Percentiles rank a stretch among this genome's conserved stretches.
phyloP scores from a whole-genome alignment of 768 basidiomycete species.

The Kwoniella shandongensis region DNA sequence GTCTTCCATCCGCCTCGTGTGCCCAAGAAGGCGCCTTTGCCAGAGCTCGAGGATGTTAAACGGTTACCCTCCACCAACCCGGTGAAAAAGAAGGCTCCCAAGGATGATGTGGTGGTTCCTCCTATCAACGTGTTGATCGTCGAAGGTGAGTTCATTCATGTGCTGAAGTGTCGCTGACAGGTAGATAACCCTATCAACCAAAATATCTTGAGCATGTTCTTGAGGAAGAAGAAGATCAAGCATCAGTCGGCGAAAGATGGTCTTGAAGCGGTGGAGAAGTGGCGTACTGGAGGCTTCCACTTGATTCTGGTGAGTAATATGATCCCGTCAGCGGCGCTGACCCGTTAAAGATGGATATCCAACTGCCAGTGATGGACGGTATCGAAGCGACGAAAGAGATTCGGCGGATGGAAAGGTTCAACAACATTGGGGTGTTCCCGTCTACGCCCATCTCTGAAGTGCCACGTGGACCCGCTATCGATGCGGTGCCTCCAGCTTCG shows the following conservation, averaged over 20 bases:
- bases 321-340: neutral
- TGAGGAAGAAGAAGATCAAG: slow-evolving; percentile 93
- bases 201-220: slow-evolving; percentile 93
- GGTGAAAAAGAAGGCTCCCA: slow-evolving; percentile 31
- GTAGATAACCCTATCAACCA: slow-evolving; percentile 98
- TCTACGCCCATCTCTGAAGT: slow-evolving; percentile 66
- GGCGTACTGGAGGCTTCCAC: slow-evolving; percentile 89
- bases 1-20: slow-evolving; percentile 8
- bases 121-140: slow-evolving; percentile 98
- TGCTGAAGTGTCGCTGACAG: slow-evolving; percentile 11
- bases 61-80: slow-evolving; percentile 6
- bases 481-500: slow-evolving; percentile 33
- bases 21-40: slow-evolving; percentile 13
- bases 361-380: slow-evolving; percentile 98
- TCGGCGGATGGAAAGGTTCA: slow-evolving; percentile 72
- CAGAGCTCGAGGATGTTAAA: slow-evolving; percentile 1
- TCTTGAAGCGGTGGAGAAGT: slow-evolving; percentile 91
- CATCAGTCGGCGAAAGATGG: slow-evolving; percentile 93
- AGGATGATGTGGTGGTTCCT: slow-evolving; percentile 77
- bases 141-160: slow-evolving; percentile 79
- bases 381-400: slow-evolving; percentile 97
- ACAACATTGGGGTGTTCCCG: slow-evolving; percentile 67
- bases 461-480: slow-evolving; percentile 22
- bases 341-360: slow-evolving; percentile 87
- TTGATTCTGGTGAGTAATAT: slow-evolving; percentile 75